phyloP scores from a whole-genome alignment of 2,329 filamentous ascomycete genomes.

The Hypoxylon sp. region DNA sequence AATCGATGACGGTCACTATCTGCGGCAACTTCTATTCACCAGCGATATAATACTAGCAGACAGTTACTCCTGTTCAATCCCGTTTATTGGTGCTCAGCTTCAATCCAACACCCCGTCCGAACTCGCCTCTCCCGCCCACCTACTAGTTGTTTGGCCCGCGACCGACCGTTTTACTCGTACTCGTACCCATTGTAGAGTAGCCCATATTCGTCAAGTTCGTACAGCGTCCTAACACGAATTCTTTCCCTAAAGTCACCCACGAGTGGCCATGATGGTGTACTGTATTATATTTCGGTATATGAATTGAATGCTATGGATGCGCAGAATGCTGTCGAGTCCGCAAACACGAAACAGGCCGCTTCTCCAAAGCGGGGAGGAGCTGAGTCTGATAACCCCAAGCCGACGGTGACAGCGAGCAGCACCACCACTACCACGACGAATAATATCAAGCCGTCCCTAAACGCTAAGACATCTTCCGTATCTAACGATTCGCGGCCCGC shows the following conservation, averaged over 20 bases:
- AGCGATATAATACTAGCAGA: conserved; percentile 45
- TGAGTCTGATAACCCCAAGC: conserved; percentile 56
- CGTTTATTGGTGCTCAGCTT: conserved; percentile 12
- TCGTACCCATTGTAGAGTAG: conserved; percentile 38
- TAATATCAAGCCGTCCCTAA: conserved; percentile 42
- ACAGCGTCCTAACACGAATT: conserved; percentile 40
- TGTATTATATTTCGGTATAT: conserved; percentile 62
- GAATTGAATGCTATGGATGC: conserved; percentile 78
- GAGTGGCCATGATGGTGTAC: conserved; percentile 72
- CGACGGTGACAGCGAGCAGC: conserved; percentile 49
- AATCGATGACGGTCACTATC: conserved; percentile 34
- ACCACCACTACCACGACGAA: conserved; percentile 43
- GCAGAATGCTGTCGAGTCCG: conserved; percentile 76
- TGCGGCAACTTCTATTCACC: conserved; percentile 27
- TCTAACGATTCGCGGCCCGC: conserved; percentile 53
- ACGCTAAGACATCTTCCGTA: conserved; percentile 48
- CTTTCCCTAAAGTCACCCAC: conserved; percentile 54
- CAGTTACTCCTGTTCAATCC: conserved; percentile 29
- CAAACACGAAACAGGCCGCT: conserved; percentile 72
- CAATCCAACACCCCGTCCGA: conserved; percentile 20
- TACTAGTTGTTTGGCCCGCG: conserved; percentile 36
- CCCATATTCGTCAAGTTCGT: conserved; percentile 30
- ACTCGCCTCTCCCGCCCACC: conserved; percentile 18
- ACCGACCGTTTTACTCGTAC: conserved; percentile 43
- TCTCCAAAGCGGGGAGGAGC: conserved; percentile 63